These are phyloP conservation scores for Aspergillus tubingensis DNA, from an alignment of 2,329 filamentous ascomycete genomes.

Conservation along the genomic window DNA sequence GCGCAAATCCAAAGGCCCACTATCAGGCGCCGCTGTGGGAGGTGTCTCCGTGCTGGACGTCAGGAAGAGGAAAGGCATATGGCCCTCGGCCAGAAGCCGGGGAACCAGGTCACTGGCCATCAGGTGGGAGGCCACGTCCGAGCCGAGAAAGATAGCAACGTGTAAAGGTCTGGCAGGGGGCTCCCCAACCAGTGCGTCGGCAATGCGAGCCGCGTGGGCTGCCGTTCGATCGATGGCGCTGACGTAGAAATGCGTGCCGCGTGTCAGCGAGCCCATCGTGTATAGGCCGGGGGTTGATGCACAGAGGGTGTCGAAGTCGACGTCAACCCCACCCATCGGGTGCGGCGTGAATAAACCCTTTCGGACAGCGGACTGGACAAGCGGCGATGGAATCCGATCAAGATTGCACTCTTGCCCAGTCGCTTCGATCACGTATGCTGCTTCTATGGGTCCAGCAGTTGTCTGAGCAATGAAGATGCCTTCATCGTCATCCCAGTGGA, in stretches of 20 bases:
- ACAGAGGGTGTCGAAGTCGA: conserved; percentile 11
- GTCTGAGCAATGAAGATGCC: conserved; percentile 7
- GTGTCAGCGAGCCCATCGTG: conserved; percentile 12
- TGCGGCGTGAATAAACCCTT: conserved; percentile 11
- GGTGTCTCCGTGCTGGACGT: neutral
- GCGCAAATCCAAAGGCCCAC: neutral
- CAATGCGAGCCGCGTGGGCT: conserved; percentile 12
- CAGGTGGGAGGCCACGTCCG: conserved; percentile 11
- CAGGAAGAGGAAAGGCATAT: conserved; percentile 16
- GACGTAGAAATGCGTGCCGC: conserved; percentile 14
- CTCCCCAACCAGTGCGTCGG: conserved; percentile 11
- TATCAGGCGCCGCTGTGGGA: neutral
- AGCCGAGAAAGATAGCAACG: conserved; percentile 12
- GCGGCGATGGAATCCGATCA: conserved; percentile 7
- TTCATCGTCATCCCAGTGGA: conserved; percentile 3
- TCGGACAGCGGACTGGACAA: conserved; percentile 9
- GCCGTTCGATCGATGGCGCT: conserved; percentile 14
- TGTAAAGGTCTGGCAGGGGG: conserved; percentile 8
- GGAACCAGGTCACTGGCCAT: conserved; percentile 11
- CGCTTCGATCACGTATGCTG: conserved; percentile 13
- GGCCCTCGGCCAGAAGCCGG: conserved; percentile 11
- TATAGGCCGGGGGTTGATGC: conserved; percentile 9
- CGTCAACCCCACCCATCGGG: conserved; percentile 10
- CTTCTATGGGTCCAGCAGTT: conserved; percentile 3
- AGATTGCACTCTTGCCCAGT: conserved; percentile 13